A percentile compares a stretch with the other conserved stretches of the same genome.
Evolutionary conservation across 768 basidiomycete species (phyloP).

Genomic region (Hygrocybe coccinea): DNA sequence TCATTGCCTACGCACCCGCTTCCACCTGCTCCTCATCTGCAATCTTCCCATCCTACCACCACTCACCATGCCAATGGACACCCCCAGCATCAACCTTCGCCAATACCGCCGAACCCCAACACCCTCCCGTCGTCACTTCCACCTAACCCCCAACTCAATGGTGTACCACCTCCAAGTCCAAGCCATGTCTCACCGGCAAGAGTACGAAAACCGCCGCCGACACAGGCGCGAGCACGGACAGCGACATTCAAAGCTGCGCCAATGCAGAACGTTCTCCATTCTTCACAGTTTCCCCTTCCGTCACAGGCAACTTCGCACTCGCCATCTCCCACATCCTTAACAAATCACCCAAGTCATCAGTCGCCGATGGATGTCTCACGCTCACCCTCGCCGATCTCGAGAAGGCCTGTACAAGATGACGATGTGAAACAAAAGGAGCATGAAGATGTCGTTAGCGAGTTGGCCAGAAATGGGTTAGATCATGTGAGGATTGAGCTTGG

Average conservation of each 20-base stretch:
- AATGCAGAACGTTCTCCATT: not conserved
- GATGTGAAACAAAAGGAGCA: conserved; percentile 36
- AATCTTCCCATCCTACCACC: not conserved
- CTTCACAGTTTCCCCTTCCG: conserved; percentile 3
- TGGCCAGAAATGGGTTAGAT: conserved; percentile 61
- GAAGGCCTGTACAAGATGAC: conserved; percentile 14
- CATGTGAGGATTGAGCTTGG: conserved; percentile 58
- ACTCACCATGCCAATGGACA: too few relatives aligned
- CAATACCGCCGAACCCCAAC: too few relatives aligned
- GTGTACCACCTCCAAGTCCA: conserved; percentile 1
- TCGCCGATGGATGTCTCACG: conserved; percentile 16
- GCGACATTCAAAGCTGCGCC: not conserved
- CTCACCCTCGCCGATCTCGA: conserved; percentile 30
- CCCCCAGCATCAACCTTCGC: too few relatives aligned
- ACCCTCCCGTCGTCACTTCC: not conserved
- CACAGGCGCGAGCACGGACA: not conserved
- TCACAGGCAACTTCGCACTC: conserved; percentile 14
- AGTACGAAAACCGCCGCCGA: not conserved
- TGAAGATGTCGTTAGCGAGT: conserved; percentile 41
- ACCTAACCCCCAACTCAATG: conserved; percentile 6
- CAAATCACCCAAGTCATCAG: not conserved
- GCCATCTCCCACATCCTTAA: conserved; percentile 12
- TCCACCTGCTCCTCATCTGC: conserved; percentile 3
- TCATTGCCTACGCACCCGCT: conserved; percentile 5
- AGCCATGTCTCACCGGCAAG: conserved; percentile 14